These are phyloP conservation scores for Phaeosphaeria sp. DNA, from an alignment of 2,329 filamentous ascomycete species.

Conservation along the genomic window DNA sequence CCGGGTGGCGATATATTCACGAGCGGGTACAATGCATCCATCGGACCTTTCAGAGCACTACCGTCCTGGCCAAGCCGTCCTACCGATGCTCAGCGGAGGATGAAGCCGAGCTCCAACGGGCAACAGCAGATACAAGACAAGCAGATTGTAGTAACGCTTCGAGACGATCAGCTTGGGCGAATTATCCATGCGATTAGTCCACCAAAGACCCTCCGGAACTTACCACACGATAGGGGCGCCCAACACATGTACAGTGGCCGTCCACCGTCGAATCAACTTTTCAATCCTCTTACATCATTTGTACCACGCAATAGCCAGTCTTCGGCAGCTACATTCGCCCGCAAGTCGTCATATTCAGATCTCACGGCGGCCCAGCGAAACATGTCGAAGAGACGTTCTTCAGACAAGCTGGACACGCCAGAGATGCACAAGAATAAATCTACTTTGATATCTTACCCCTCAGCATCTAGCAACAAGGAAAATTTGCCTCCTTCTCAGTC, in stretches of 20 bases:
- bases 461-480: conserved; percentile 25
- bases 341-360: conserved; percentile 32
- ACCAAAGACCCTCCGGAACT: conserved; percentile 66
- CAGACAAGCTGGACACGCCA: conserved; percentile 5
- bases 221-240: neutral
- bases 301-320: conserved; percentile 21
- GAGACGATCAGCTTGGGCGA: conserved; percentile 39
- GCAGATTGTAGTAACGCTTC: conserved; percentile 29
- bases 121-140: conserved; percentile 4
- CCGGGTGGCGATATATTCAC: conserved; percentile 22
- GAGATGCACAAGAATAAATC: conserved; percentile 7
- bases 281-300: neutral
- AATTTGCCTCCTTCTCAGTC: conserved; percentile 16
- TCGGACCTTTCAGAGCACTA: conserved; percentile 6
- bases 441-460: conserved; percentile 9
- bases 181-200: conserved; percentile 34
- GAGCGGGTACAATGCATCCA: conserved; percentile 20
- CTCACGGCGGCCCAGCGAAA: conserved; percentile 18
- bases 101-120: neutral
- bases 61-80: conserved; percentile 15
- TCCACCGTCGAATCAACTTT: neutral
- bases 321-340: conserved; percentile 32
- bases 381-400: conserved; percentile 14
- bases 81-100: neutral
- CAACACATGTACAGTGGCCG: conserved; percentile 6